phyloP scores from a whole-genome alignment of 805 yeast species.

The Candida methanosorbosa region DNA sequence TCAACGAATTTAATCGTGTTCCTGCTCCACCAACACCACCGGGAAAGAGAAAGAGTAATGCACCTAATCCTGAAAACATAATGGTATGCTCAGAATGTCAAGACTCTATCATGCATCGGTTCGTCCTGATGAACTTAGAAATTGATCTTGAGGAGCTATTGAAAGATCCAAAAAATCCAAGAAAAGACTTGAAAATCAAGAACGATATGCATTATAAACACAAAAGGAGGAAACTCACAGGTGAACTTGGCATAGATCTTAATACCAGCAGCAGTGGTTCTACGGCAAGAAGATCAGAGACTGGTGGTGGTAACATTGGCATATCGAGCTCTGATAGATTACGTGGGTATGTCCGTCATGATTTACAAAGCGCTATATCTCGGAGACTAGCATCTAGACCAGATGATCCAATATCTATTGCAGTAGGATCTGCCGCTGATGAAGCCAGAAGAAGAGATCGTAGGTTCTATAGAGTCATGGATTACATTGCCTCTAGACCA shows the following conservation, averaged over 20 bases:
- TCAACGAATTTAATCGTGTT: constrained; percentile 21
- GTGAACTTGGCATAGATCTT: not conserved
- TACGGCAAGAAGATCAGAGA: no score
- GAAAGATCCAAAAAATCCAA: constrained; percentile 7
- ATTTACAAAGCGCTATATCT: no score
- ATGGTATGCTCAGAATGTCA: constrained; percentile 21
- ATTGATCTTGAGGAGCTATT: constrained; percentile 21
- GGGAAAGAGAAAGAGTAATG: constrained; percentile 12
- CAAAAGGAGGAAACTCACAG: not conserved
- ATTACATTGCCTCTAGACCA: no score
- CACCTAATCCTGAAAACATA: constrained; percentile 24
- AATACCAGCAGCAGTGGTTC: not conserved
- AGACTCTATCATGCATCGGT: constrained; percentile 19
- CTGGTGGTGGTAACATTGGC: no score
- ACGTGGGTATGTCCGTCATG: no score
- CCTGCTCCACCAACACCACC: constrained; percentile 28
- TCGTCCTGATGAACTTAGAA: constrained; percentile 19
- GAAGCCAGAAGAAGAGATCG: no score
- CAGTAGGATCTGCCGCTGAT: no score
- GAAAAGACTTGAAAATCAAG: constrained; percentile 11
- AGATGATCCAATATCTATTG: no score
- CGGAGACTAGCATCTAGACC: no score
- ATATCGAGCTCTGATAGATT: no score
- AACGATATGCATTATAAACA: constrained; percentile 23
- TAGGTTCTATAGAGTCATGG: no score